Base-by-base conservation (phyloP, 768 basidiomycete species). In the Punctularia strigosozonata region DNA sequence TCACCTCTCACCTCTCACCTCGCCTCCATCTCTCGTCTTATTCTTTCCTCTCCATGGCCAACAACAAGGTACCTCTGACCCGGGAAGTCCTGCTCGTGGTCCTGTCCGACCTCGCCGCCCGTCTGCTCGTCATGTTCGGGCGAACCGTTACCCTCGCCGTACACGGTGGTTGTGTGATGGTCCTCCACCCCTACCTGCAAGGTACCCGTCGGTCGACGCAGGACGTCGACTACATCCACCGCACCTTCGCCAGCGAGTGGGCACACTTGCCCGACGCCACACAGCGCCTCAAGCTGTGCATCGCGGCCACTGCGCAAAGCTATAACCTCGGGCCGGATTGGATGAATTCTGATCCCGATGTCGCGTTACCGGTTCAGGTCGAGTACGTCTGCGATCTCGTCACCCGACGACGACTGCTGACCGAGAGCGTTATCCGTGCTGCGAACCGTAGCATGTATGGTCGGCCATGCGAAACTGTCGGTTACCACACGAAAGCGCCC, bases 301-400 rank as follows among this genome's bases (percentile, higher is more conserved):
- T 81, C 34, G 45, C 57, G 7, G 60, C 62, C 23, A 81, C 78
- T 3, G 79, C 80, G 35, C 46, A 14, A 52, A 55, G 5, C 67
- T 75, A 47, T 50, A 48, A 51, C 3, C 63, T 70, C 36, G 80
- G 81, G 18, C 58, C 60, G 39, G 80, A 83, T 52, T 84, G 81
- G 81, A 80, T 84, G 80, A 83, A 83, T 40, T 69, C 74, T 4
- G 75, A 80, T 45, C 75, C 81, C 0, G 81, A 84, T 45, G 64
- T 80, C 12, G 77, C 80, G 2, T 61, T 84, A 35, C 80, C 81
- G 8, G 15, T 28, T n/a, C n/a, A n/a, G n/a, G n/a, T 58, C 43
- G 73, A 77, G 75, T 80, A 49, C 56, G 77, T 68, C 6, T 35
- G 20, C 18, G 36, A 36, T 26, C 19, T 39, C 38, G 32, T 7